A percentile compares a stretch with the other conserved stretches of the same genome.
These are phyloP conservation scores for Fusarium oxysporum DNA, from an alignment of 2,329 filamentous ascomycete species.

Conservation along the genomic window DNA sequence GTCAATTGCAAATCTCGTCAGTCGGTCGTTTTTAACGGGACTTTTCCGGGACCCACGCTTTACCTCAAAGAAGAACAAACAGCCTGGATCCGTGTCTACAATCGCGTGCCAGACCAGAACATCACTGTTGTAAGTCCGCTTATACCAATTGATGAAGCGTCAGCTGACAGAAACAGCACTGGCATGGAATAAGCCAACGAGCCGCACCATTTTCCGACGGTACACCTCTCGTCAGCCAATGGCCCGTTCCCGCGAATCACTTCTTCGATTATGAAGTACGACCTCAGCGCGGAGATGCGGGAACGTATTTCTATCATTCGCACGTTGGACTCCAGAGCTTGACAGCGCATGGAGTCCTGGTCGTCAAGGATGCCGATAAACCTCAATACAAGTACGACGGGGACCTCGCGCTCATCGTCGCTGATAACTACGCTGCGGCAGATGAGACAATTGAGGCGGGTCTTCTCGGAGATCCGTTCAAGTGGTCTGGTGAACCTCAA, in stretches of 20 bases:
- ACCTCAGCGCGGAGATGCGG: constrained; percentile 63
- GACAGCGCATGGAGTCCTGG: constrained; percentile 67
- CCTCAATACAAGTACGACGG: constrained; percentile 72
- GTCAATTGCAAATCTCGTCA: constrained; percentile 16
- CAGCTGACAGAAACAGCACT: constrained; percentile 61
- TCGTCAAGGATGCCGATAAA: constrained; percentile 58
- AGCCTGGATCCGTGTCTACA: constrained; percentile 34
- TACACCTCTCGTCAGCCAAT: constrained; percentile 69
- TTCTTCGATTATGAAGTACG: constrained; percentile 77
- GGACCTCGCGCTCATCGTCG: constrained; percentile 63
- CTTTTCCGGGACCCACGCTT: constrained; percentile 11
- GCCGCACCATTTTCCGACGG: constrained; percentile 74
- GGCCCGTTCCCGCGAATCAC: constrained; percentile 70
- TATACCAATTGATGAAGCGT: neutral
- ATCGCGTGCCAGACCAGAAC: constrained; percentile 11
- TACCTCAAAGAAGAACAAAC: constrained; percentile 25
- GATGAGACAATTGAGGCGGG: constrained; percentile 64
- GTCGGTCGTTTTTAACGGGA: constrained; percentile 22
- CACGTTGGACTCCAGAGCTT: constrained; percentile 73
- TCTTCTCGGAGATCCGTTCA: constrained; percentile 61
- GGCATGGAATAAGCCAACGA: constrained; percentile 72
- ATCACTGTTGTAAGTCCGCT: constrained; percentile 27
- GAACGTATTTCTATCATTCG: constrained; percentile 77
- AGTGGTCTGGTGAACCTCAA: constrained; percentile 69
- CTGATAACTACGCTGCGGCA: constrained; percentile 67